Evolutionary conservation across 1,284 basidiomycete species (phyloP), one percentile per base, ranked within the genome.

Genomic region (Polyporus tsugae): DNA sequence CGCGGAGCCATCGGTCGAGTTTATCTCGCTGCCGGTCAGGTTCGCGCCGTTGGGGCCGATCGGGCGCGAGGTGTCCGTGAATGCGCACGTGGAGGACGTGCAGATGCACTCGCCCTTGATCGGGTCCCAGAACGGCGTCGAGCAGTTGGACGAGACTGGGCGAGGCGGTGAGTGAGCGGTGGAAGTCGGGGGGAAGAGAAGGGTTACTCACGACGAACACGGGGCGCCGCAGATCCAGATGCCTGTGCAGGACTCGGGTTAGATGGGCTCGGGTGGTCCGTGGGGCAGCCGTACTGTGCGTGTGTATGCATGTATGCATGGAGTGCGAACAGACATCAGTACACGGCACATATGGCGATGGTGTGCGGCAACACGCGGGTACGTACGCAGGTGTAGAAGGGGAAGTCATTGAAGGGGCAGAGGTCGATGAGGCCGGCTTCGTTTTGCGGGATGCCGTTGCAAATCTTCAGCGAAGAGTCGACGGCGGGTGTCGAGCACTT

Each of bases 41-140:
- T 91, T 91, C 52, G 87, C 88, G 62, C 90, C 90, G 73, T 92
- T 92, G 10, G 91, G 88, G 87, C 91, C 91, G 66, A 94, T 91
- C 6, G 91, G 86, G 67, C 89, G 82, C 13, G 90, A 87, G 62
- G 84, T 78, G 74, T 94, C 91, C 6, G 78, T 79, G 78, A 93
- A 94, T 1, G 83, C 80, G 78, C 92, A 94, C 1, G 78, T 80
- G 62, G 71, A 73, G 2, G 85, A 84, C 1, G 79, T 84, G 79
- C 91, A 94, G 63, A 90, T 80, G 74, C 92, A 94, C 61, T 83
- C 79, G 74, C 87, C 89, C 33, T 74, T 83, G 67, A 93, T 85
- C 5, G 92, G 92, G 79, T 93, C 91, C 91, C 90, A 93, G 84
- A 92, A 93, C 2, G 91, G 84, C 7, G 92, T 94, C 10, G 89